These are phyloP conservation scores for Phytophthora idaei DNA, from an alignment of 352 stramenopile genomes.

Conservation along the genomic window DNA sequence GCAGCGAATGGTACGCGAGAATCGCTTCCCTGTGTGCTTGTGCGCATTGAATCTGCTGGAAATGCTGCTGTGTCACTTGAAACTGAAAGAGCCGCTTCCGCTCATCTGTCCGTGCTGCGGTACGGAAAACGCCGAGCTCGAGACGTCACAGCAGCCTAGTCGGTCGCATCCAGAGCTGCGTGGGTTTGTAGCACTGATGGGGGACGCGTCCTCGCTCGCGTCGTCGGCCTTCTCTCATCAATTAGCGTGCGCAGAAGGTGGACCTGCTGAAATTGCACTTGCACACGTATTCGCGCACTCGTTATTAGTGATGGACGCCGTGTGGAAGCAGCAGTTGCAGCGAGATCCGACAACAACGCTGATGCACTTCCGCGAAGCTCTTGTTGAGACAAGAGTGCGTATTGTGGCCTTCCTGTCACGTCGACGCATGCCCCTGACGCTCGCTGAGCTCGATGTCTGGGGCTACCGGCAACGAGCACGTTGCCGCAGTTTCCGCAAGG, in stretches of 20 bases:
- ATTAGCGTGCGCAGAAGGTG: conserved; percentile 43
- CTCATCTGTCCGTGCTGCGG: conserved; percentile 73
- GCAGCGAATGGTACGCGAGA: conserved; percentile 70
- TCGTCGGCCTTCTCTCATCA: conserved; percentile 47
- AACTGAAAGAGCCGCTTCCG: conserved; percentile 66
- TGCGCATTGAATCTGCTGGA: conserved; percentile 71
- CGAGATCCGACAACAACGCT: conserved; percentile 57
- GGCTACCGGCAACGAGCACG: conserved; percentile 42
- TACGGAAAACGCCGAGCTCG: conserved; percentile 67
- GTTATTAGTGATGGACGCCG: conserved; percentile 62
- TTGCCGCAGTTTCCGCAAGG: conserved; percentile 29
- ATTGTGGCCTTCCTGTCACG: conserved; percentile 58
- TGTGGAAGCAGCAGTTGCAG: conserved; percentile 62
- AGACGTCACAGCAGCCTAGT: conserved; percentile 57
- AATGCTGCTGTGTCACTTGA: conserved; percentile 71
- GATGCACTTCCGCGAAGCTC: conserved; percentile 67
- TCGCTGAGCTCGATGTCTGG: conserved; percentile 58
- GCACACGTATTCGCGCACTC: conserved; percentile 67
- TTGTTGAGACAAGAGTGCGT: conserved; percentile 55
- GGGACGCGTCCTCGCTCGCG: conserved; percentile 44
- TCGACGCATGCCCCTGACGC: conserved; percentile 46
- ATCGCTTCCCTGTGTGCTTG: conserved; percentile 72
- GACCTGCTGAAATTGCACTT: conserved; percentile 55
- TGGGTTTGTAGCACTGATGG: conserved; percentile 55
- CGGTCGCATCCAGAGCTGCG: conserved; percentile 58